Evolutionary conservation across 164 flowering plant species (phyloP).

Genomic region (Taxillus chinensis): DNA sequence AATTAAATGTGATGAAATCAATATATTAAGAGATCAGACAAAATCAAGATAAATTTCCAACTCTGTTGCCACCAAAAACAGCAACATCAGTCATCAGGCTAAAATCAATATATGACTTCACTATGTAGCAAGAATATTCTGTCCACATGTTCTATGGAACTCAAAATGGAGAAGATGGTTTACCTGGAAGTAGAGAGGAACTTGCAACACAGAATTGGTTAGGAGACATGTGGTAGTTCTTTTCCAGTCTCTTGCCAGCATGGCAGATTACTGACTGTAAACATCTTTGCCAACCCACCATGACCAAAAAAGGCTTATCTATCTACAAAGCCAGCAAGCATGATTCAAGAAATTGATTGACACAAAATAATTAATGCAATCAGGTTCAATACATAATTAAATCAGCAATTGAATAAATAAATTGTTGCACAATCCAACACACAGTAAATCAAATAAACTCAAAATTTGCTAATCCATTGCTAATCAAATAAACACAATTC

Average conservation of each 20-base stretch:
- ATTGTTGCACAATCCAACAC: neutral
- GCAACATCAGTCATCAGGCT: neutral
- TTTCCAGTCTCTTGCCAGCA: constrained; percentile 33
- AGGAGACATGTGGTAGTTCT: constrained; percentile 14
- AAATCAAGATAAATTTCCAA: neutral
- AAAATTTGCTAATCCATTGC: too few relatives aligned
- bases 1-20: too few relatives aligned
- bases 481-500: too few relatives aligned
- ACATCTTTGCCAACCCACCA: constrained; percentile 59
- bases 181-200: constrained; percentile 29
- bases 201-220: constrained; percentile 13
- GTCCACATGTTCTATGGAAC: neutral
- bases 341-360: neutral
- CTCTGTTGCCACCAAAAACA: neutral
- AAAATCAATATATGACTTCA: constrained; percentile 29
- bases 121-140: constrained; percentile 13
- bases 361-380: too few relatives aligned
- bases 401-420: too few relatives aligned
- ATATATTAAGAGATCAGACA: neutral
- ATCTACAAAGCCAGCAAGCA: neutral
- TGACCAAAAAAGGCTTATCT: constrained; percentile 1
- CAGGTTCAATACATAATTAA: too few relatives aligned
- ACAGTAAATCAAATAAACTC: neutral
- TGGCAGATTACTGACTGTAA: constrained; percentile 29
- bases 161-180: neutral